Percentiles rank a stretch among this genome's conserved stretches.
These are phyloP conservation scores for Yamadazyma akitaensis DNA, from an alignment of 805 yeast genomes.

Conservation along the genomic window DNA sequence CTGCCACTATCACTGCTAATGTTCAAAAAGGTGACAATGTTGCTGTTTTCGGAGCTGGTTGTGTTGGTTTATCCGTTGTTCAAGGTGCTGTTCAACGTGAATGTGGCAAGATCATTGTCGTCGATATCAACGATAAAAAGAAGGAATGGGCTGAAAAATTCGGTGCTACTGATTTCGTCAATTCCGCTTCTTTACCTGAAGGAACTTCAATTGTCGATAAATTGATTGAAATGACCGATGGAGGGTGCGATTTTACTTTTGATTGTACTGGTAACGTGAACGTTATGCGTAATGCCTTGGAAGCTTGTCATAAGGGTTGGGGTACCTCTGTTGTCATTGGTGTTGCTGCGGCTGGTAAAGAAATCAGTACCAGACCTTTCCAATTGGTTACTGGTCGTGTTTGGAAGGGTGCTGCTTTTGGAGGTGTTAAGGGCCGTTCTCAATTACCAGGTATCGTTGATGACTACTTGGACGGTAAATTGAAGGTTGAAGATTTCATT, in stretches of 20 bases:
- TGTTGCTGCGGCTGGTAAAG: slow-evolving; percentile 98
- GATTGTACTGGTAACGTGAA: slow-evolving; percentile 96
- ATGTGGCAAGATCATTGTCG: slow-evolving; percentile 77
- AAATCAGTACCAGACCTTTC: slow-evolving; percentile 96
- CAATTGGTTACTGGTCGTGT: slow-evolving; percentile 98
- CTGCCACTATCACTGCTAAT: slow-evolving; percentile 90
- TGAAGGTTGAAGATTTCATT: slow-evolving; percentile 92
- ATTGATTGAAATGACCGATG: slow-evolving; percentile 87
- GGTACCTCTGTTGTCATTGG: slow-evolving; percentile 94
- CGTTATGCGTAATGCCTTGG: slow-evolving; percentile 95
- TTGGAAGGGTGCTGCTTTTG: slow-evolving; percentile 99
- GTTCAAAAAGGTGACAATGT: slow-evolving; percentile 89
- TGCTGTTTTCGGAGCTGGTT: slow-evolving; percentile 97
- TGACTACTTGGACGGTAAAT: slow-evolving; percentile 73
- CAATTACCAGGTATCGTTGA: slow-evolving; percentile 90
- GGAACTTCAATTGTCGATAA: slow-evolving; percentile 78
- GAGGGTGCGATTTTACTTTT: slow-evolving; percentile 94
- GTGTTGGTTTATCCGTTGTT: slow-evolving; percentile 93
- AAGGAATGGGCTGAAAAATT: slow-evolving; percentile 82
- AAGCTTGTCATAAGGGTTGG: slow-evolving; percentile 99
- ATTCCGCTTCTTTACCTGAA: slow-evolving; percentile 73
- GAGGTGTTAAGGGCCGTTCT: slow-evolving; percentile 97
- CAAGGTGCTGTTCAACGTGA: slow-evolving; percentile 88
- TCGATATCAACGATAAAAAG: slow-evolving; percentile 84
- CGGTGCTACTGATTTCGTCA: slow-evolving; percentile 94